Evolutionary conservation across 208 protist species (phyloP), one percentile per base, ranked within the genome.

Genomic region (Crithidia brevicula): DNA sequence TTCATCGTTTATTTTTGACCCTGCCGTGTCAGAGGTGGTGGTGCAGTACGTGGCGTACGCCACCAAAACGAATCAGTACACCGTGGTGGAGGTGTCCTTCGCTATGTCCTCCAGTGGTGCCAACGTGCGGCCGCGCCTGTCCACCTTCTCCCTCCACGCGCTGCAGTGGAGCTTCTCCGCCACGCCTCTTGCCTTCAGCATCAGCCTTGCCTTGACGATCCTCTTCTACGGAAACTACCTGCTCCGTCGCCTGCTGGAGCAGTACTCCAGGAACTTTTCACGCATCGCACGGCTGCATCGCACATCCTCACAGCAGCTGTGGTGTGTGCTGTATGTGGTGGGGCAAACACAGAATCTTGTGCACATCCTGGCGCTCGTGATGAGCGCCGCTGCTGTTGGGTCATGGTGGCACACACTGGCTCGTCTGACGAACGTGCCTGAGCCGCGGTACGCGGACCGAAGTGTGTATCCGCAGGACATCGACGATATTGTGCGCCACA

Each of bases 11-110:
- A 1, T 72, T 10, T 72, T 72, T 27, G 46, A 72, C n/a, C 43
- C 54, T 15, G n/a, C 66, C 18, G 66, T 72, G 27, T 63, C 66
- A 25, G 66, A 72, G 66, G 54, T 72, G 40, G 6, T 58, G 15
- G 30, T 72, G 56, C 56, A 72, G 66, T 72, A 72, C 38, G 66
- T 64, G 1, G 28, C 45, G 31, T 72, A 72, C 66, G 28, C 46
- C 54, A 40, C 54, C 4, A 54, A 28, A 3, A 64, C 66, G 9
- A 53, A 46, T 11, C 66, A 42, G 20, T 72, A 72, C 45, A 72
- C 40, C 18, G 54, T 64, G 1, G 66, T 72, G 23, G 66, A 72
- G 56, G 46, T 64, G 30, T 1, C 2, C 4, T 72, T 72, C 45
- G 31, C n/a, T 9, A 72, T 64, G 66, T 10, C 66, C 16, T 54